Evolutionary conservation across 2,329 filamentous ascomycete genomes (phyloP).

Genomic region (Aspergillus carbonarius): DNA sequence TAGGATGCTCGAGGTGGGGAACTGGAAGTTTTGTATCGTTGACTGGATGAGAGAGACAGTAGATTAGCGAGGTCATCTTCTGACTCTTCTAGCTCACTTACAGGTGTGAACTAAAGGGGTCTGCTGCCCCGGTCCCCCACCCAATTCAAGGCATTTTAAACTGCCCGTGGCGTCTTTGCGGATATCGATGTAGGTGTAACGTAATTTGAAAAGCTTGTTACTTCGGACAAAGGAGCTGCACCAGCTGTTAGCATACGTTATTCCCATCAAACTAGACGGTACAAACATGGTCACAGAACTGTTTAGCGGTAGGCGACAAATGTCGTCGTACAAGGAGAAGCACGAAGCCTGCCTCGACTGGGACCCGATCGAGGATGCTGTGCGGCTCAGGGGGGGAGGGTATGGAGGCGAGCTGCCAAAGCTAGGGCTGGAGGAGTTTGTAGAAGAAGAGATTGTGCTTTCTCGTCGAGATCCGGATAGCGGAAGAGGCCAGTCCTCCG

Average conservation of each 20-base stretch:
- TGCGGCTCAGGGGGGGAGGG: constrained; percentile 25
- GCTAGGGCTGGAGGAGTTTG: constrained; percentile 28
- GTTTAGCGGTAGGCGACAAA: constrained; percentile 31
- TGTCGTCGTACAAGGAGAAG: constrained; percentile 30
- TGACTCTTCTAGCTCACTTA: constrained; percentile 20
- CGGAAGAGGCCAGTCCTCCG: constrained; percentile 30
- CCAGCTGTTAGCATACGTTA: neutral
- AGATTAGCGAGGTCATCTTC: neutral
- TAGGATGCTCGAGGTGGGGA: constrained; percentile 45
- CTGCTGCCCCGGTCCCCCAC: constrained; percentile 38
- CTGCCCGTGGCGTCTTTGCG: constrained; percentile 39
- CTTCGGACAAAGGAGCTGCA: constrained; percentile 41
- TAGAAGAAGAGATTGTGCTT: constrained; percentile 27
- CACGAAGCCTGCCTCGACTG: constrained; percentile 31
- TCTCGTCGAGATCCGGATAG: constrained; percentile 20
- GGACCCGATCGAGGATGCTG: constrained; percentile 23
- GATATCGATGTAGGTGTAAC: constrained; percentile 40
- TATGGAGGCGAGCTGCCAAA: constrained; percentile 25
- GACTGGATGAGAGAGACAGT: constrained; percentile 24
- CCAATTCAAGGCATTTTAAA: constrained; percentile 39
- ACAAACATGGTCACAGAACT: constrained; percentile 37
- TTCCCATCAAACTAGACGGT: too few species aligned
- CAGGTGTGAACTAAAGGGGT: constrained; percentile 40
- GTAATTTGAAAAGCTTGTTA: constrained; percentile 41
- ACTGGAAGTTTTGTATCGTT: constrained; percentile 39